Evolutionary conservation across 2,329 filamentous ascomycete genomes (phyloP).

Genomic region (Penicillium sp.): DNA sequence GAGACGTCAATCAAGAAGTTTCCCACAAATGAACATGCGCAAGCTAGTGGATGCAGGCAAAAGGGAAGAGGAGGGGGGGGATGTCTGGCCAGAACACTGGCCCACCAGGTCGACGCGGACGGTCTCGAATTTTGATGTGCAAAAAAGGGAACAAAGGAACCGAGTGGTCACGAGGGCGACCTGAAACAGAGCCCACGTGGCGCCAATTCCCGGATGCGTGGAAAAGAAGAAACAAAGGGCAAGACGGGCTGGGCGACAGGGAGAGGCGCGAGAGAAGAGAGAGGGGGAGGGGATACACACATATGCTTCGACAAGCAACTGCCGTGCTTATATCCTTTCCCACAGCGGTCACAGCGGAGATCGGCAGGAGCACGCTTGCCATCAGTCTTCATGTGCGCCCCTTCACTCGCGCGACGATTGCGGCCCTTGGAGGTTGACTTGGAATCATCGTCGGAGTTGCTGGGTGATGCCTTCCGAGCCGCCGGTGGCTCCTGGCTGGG

Average conservation of each 20-base stretch:
- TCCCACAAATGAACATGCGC: slow-evolving; percentile 19
- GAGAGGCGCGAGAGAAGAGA: slow-evolving; percentile 27
- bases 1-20: slow-evolving; percentile 34
- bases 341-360: slow-evolving; percentile 93
- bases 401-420: slow-evolving; percentile 70
- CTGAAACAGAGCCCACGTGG: slow-evolving; percentile 35
- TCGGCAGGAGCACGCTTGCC: slow-evolving; percentile 74
- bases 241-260: slow-evolving; percentile 44
- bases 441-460: slow-evolving; percentile 25
- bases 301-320: slow-evolving; percentile 99
- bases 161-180: slow-evolving; percentile 35
- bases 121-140: not conserved
- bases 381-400: slow-evolving; percentile 77
- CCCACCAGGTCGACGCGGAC: too few species aligned
- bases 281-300: slow-evolving; percentile 69
- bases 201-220: slow-evolving; percentile 38
- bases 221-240: slow-evolving; percentile 25
- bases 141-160: slow-evolving; percentile 17
- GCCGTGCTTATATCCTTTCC: slow-evolving; percentile 99
- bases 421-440: slow-evolving; percentile 50
- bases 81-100: not conserved
- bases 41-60: slow-evolving; percentile 19
- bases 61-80: slow-evolving; percentile 17
- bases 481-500: slow-evolving; percentile 29
- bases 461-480: slow-evolving; percentile 37